Percentiles rank a stretch among this genome's conserved stretches.
Evolutionary conservation across 2,329 filamentous ascomycete genomes (phyloP).

Genomic region (Leptographium lundbergii): DNA sequence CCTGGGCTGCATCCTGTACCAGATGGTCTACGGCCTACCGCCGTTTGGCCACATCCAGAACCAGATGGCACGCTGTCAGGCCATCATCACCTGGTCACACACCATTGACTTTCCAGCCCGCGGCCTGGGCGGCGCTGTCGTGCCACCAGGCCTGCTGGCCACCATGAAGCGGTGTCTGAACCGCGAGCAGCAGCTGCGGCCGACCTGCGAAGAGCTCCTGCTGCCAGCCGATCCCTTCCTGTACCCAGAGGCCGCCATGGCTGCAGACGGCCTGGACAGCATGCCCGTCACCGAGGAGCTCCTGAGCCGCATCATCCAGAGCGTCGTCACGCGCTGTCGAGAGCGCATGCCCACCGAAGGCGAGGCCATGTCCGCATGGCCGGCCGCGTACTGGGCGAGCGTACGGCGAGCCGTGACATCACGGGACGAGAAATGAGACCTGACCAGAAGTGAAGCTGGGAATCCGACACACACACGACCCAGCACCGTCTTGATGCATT

Average conservation of each 20-base stretch:
- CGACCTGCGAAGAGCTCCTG: constrained; percentile 51
- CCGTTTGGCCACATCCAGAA: constrained; percentile 89
- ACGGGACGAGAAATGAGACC: constrained; percentile 14
- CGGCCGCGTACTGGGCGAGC: constrained; percentile 48
- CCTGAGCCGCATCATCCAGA: constrained; percentile 48
- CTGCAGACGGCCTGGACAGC: constrained; percentile 24
- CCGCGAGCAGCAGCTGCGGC: constrained; percentile 48
- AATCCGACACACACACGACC: background rate
- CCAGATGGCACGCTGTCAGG: constrained; percentile 74
- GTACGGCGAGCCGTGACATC: constrained; percentile 36
- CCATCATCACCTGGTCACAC: constrained; percentile 70
- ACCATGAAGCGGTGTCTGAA: constrained; percentile 52
- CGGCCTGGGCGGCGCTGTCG: constrained; percentile 51
- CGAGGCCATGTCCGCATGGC: constrained; percentile 43
- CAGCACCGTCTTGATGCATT: background rate
- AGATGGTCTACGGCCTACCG: constrained; percentile 95
- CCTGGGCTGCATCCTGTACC: constrained; percentile 89
- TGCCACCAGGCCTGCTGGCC: constrained; percentile 45
- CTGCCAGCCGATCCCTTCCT: constrained; percentile 48
- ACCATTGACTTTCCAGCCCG: constrained; percentile 57
- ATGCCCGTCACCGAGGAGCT: constrained; percentile 51
- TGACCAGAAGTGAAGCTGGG: no score
- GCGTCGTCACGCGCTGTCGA: constrained; percentile 45
- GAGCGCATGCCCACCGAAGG: constrained; percentile 46
- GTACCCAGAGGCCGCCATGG: constrained; percentile 39